phyloP scores from a whole-genome alignment of 768 basidiomycete genomes.

The Suillus discolor region DNA sequence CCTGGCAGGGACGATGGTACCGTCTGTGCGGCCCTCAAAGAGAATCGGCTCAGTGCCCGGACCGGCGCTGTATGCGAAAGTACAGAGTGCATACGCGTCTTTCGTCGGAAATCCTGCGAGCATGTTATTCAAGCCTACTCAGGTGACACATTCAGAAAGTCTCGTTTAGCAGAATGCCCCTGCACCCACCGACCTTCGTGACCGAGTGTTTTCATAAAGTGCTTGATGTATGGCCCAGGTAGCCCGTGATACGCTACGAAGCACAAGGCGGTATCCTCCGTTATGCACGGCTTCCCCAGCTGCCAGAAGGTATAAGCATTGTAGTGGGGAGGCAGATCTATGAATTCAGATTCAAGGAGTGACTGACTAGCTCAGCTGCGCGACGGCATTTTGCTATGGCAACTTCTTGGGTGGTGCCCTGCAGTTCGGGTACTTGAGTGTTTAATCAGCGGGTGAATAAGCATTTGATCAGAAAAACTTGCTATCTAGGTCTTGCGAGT shows the following conservation, averaged over 20 bases:
- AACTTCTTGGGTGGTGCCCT: conserved; percentile 91
- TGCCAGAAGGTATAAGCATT: conserved; percentile 17
- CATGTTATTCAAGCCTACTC: conserved; percentile 75
- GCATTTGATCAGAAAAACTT: conserved; percentile 28
- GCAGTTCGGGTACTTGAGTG: conserved; percentile 83
- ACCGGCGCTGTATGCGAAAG: conserved; percentile 91
- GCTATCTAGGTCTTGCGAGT: conserved; percentile 81
- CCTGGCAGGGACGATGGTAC: conserved; percentile 84
- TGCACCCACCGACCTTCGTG: conserved; percentile 63
- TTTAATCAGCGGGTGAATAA: neutral
- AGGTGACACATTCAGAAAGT: conserved; percentile 4
- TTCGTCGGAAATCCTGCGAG: conserved; percentile 76
- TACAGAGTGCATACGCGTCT: conserved; percentile 89
- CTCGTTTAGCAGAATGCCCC: neutral
- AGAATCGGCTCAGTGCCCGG: conserved; percentile 78
- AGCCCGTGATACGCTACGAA: conserved; percentile 89
- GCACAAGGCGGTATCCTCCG: conserved; percentile 94
- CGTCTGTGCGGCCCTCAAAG: conserved; percentile 88
- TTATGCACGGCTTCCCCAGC: conserved; percentile 62
- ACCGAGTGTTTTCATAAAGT: conserved; percentile 82
- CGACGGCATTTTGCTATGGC: conserved; percentile 83
- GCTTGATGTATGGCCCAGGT: conserved; percentile 97
- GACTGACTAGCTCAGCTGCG: conserved; percentile 77
- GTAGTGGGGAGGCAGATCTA: neutral
- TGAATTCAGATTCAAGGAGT: neutral